These are phyloP conservation scores for Schizophyllum amplum DNA, from an alignment of 1,284 basidiomycete species.

Conservation along the genomic window DNA sequence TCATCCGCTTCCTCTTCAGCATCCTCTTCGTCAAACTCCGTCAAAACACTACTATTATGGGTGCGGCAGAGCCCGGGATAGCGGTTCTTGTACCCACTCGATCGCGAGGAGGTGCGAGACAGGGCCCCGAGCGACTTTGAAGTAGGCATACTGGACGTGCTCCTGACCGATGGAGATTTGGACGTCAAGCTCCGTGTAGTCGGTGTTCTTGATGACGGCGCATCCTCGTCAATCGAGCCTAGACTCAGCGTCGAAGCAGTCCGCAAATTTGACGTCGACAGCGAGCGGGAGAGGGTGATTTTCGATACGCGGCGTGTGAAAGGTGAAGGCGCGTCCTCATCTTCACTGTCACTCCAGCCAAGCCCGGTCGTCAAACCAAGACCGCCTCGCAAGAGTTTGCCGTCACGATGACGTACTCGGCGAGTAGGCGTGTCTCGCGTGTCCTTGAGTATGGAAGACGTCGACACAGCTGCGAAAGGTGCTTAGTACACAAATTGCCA, in stretches of 20 bases:
- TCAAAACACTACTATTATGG: not conserved
- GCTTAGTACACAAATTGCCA: not conserved
- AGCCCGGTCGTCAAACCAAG: slow-evolving; percentile 75
- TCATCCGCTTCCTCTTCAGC: slow-evolving; percentile 24
- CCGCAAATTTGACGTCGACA: not conserved
- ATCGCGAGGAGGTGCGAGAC: not conserved
- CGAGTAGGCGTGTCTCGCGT: slow-evolving; percentile 56
- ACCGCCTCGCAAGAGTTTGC: slow-evolving; percentile 55
- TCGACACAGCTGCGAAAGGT: slow-evolving; percentile 36
- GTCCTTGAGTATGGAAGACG: slow-evolving; percentile 52
- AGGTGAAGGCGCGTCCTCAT: slow-evolving; percentile 39
- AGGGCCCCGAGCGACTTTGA: not conserved
- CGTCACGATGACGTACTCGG: slow-evolving; percentile 63
- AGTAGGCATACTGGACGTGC: not conserved
- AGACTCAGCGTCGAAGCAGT: not conserved
- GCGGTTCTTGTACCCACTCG: not conserved
- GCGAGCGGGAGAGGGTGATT: not conserved
- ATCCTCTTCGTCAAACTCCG: slow-evolving; percentile 58
- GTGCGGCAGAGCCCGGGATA: no score
- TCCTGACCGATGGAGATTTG: not conserved
- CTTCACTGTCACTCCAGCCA: slow-evolving; percentile 61
- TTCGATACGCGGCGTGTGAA: slow-evolving; percentile 56
- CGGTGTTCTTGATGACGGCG: not conserved
- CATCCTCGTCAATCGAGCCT: not conserved
- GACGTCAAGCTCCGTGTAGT: not conserved